Evolutionary conservation across 768 basidiomycete species (phyloP), one percentile per base, ranked within the genome.

Genomic region (Gymnopilus junonius): DNA sequence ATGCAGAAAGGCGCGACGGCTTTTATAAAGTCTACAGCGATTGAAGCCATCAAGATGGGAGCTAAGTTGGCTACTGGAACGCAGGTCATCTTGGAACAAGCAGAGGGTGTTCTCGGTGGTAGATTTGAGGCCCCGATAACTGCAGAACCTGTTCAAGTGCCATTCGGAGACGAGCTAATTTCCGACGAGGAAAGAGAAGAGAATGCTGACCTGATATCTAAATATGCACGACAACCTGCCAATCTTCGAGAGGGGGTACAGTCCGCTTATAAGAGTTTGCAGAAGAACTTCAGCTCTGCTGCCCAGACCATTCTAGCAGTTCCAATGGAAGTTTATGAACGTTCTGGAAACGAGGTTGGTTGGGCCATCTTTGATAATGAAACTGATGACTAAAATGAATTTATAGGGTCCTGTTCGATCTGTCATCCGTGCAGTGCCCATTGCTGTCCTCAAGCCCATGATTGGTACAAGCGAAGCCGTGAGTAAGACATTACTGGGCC

Each of bases 231-330:
- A 65, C 97, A 99, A 71, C 97, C 97, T 1, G 76, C 76, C 39
- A 88, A 92, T 71, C 82, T 97, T 40, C 86, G 80, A 69, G 94
- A 98, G 71, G 97, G 97, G 15, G 82, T 99, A 34, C 88, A 95
- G 65, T 88, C 87, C 0, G 97, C 96, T n/a, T 98, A 98, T 75
- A 87, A 83, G 73, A 96, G 94, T 70, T 75, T 99, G 69, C 88
- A 85, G 56, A 87, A 80, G 71, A 98, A 99, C 75, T 74, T 99
- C 64, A 91, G 89, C 69, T 93, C 93, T 43, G 97, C 97, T 27
- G 97, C 97, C 25, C 97, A 99, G 78, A 99, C 97, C 0, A 99
- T 99, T 64, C 84, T 99, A 37, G 97, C 97, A 0, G 94, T 99
- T 1, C 97, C 97, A 1, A 98, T 99, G 97, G 97, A 99, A 75